phyloP scores from a whole-genome alignment of 2,329 filamentous ascomycete species.

The Corinectria fuckeliana region DNA sequence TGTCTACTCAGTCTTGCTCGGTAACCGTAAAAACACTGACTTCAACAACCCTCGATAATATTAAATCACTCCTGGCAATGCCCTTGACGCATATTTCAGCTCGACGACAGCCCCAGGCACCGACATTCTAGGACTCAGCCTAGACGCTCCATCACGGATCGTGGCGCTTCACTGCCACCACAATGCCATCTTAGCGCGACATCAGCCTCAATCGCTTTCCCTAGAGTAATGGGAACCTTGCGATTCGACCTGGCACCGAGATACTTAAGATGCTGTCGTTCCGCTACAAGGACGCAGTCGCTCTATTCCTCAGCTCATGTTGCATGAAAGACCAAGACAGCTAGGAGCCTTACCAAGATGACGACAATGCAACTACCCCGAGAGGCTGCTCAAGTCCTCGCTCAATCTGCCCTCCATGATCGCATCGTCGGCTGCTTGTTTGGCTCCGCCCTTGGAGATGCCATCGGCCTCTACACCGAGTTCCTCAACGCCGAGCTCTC shows the following conservation, averaged over 20 bases:
- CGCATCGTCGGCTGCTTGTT: slow-evolving; percentile 53
- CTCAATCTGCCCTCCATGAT: slow-evolving; percentile 40
- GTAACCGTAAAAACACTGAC: too few relatives aligned
- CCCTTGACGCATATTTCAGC: not conserved
- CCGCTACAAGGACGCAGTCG: not conserved
- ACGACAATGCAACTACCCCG: slow-evolving; percentile 17
- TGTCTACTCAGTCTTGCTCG: not conserved
- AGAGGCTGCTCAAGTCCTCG: slow-evolving; percentile 26
- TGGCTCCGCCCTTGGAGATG: slow-evolving; percentile 60
- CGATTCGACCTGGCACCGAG: not conserved
- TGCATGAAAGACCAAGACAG: not conserved
- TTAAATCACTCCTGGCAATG: not conserved
- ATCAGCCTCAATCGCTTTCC: slow-evolving; percentile 16
- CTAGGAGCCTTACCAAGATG: slow-evolving; percentile 11
- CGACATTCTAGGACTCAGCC: not conserved
- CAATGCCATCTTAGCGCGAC: slow-evolving; percentile 17
- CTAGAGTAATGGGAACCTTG: slow-evolving; percentile 22
- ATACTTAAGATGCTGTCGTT: not conserved
- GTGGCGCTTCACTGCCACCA: slow-evolving; percentile 30
- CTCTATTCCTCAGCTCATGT: not conserved
- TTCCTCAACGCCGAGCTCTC: slow-evolving; percentile 50
- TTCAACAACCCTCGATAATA: not conserved
- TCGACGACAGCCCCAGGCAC: not conserved
- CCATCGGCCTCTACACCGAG: slow-evolving; percentile 62
- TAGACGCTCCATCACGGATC: not conserved